Conservation (phyloP, 108 stramenopile species). For the Schizochytrium sp. region DNA sequence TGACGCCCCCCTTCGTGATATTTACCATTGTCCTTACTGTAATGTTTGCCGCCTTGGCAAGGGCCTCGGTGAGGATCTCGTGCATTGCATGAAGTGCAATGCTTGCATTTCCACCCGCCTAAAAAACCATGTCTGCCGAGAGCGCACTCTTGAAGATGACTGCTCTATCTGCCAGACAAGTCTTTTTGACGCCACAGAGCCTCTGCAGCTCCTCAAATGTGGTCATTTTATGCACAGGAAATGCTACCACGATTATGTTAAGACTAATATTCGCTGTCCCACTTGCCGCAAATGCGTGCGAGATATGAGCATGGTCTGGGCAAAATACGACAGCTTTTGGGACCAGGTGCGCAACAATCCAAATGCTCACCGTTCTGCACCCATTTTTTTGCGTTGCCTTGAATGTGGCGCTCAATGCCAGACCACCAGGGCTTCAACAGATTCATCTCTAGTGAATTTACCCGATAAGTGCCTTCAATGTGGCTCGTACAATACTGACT, state of each 20-base stretch:
- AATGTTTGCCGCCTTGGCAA: constrained; percentile 90
- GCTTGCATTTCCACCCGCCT: constrained; percentile 84
- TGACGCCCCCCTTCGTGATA: constrained; percentile 61
- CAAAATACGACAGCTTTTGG: constrained; percentile 44
- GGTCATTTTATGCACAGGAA: constrained; percentile 94
- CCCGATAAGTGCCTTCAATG: constrained; percentile 25
- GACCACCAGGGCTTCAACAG: not conserved
- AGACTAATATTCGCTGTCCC: constrained; percentile 69
- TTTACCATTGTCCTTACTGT: constrained; percentile 95
- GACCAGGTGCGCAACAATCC: not conserved
- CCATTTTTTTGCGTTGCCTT: not conserved
- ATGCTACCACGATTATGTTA: constrained; percentile 80
- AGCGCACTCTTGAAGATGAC: constrained; percentile 88
- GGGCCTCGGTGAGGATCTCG: constrained; percentile 92
- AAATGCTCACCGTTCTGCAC: not conserved
- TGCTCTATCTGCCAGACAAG: constrained; percentile 92
- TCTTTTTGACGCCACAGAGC: constrained; percentile 89
- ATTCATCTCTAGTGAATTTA: not conserved
- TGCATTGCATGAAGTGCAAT: constrained; percentile 98
- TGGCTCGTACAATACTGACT: constrained; percentile 50
- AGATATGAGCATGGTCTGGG: constrained; percentile 66
- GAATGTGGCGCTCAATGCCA: constrained; percentile 1
- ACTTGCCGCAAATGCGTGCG: constrained; percentile 72
- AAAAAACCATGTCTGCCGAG: constrained; percentile 85
- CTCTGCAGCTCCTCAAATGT: constrained; percentile 85